Conservation (phyloP, 495 filamentous ascomycete species). For the Penicillium paradoxum region DNA sequence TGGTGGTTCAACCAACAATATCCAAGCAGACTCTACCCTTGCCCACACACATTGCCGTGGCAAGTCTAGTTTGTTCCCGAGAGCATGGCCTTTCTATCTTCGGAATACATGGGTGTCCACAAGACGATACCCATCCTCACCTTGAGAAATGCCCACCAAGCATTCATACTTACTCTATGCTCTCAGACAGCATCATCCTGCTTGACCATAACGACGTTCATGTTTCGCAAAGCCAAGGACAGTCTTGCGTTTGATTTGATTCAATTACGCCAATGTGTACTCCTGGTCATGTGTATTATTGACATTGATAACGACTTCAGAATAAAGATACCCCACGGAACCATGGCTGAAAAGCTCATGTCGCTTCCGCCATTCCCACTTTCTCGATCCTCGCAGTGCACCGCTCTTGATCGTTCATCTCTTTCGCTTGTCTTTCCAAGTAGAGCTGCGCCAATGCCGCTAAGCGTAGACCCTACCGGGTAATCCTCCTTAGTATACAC, state of each 20-base stretch:
- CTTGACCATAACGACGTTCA: background rate
- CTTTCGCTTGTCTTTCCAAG: background rate
- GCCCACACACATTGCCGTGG: background rate
- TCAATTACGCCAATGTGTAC: background rate
- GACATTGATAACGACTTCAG: conserved; percentile 3
- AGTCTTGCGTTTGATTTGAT: background rate
- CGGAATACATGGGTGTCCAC: background rate
- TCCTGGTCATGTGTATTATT: background rate
- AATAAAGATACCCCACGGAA: conserved; percentile 10
- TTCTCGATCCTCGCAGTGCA: background rate
- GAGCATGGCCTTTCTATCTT: background rate
- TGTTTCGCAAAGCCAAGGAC: background rate
- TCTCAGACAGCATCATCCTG: background rate
- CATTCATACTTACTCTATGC: background rate
- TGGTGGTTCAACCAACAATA: background rate
- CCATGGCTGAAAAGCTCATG: background rate
- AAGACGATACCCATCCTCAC: background rate
- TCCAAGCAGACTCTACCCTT: background rate
- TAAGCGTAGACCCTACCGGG: conserved; percentile 1
- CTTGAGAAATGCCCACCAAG: background rate
- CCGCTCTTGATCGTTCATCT: background rate
- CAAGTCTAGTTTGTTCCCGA: background rate
- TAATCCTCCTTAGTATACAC: conserved; percentile 49
- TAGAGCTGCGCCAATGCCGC: background rate
- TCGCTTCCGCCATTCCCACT: background rate